Conservation (phyloP, 345 rosid genomes). For the Iberis pinnata region DNA sequence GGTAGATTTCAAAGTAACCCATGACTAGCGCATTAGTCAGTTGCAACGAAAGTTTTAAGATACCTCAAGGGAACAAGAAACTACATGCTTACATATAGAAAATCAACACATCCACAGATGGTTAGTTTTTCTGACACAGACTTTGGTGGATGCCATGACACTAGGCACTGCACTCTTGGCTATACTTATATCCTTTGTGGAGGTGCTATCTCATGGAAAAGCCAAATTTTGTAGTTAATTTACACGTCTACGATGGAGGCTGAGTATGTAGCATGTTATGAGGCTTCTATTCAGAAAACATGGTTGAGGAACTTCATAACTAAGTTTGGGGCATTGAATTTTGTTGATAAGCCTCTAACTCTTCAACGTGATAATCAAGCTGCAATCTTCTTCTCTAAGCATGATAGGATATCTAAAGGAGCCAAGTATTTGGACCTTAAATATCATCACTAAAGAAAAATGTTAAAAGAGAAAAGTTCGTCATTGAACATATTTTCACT, state of each 20-base stretch:
- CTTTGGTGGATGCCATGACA: constrained; percentile 3
- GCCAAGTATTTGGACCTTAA: not conserved
- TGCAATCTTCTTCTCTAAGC: constrained; percentile 7
- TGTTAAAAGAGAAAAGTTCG: not conserved
- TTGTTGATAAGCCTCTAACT: not conserved
- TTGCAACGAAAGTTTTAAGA: not conserved
- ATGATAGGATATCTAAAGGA: not conserved
- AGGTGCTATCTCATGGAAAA: constrained; percentile 5
- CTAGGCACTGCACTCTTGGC: not conserved
- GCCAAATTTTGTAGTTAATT: not conserved
- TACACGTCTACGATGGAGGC: not conserved
- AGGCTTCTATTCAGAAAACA: not conserved
- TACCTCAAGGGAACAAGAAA: not conserved
- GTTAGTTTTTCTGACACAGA: not conserved
- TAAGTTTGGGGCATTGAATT: not conserved
- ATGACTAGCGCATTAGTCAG: not conserved
- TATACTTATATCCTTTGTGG: not conserved
- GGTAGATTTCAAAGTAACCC: not conserved
- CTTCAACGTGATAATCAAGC: not conserved
- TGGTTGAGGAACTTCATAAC: not conserved
- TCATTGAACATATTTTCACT: not conserved
- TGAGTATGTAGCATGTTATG: constrained; percentile 3
- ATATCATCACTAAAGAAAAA: not conserved
- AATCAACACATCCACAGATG: constrained; percentile 1
- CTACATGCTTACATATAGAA: not conserved